Base-by-base conservation (phyloP, 2,329 filamentous ascomycete species). In the Didymella segeticola region DNA sequence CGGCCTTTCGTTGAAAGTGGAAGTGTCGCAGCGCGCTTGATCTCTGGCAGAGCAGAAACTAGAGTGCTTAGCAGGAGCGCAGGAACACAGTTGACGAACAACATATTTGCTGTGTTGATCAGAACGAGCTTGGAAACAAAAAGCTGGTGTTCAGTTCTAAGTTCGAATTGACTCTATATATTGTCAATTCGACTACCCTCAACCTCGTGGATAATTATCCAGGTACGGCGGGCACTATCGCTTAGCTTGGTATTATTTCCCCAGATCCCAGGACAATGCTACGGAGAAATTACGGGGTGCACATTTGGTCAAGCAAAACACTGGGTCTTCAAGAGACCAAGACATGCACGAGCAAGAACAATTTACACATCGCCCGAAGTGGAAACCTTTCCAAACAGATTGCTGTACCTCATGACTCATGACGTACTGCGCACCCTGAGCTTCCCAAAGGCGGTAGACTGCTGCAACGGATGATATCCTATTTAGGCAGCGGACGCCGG, bases 1-100 rank as follows among this genome's bases (percentile, higher is more conserved):
- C 63, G 56, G 1, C 69, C 69, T 43, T 65, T 64, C 1, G 69
- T 72, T 0, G 62, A 70, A 2, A 72, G 47, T 4, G 70, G 70
- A 5, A 73, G 57, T n/a, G 55, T 51, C 3, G 63, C 55, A 37
- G 57, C 64, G 26, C 69, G 66, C 42, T 46, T 47, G 5, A 56
- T 20, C 25, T 61, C 55, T 19, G 67, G 62, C 10, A 60, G 33
- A 37, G 65, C 64, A 22, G 31, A 25, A 17, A 39, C 58, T 14
- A 63, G 20, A 5, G 59, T 43, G 22, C 47, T 49, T 14, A 69
- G 19, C 1, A 66, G 33, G 5, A 72, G 41, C 9, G 41, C 48
- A 14, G 29, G 29, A 23, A 45, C 34, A 11, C 56, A 19, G 4
- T 25, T 42, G 10, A 20, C 53, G 37, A 64, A 60, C 49, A 61